phyloP scores from a whole-genome alignment of 2,329 filamentous ascomycete genomes.

The Stachybotrys echinatus region DNA sequence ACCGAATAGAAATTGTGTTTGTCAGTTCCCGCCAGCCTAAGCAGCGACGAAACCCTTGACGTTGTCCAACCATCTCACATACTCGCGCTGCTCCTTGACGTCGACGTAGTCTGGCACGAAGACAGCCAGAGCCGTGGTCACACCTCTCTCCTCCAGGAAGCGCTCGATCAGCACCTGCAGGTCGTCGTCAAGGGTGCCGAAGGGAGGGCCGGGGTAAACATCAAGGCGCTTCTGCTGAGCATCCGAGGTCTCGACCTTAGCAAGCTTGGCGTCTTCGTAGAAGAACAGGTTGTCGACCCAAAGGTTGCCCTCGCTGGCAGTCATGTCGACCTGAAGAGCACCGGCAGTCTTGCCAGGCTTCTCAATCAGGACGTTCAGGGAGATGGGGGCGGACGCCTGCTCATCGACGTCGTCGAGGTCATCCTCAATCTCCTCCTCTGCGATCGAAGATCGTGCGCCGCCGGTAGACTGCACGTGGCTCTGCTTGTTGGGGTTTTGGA shows the following conservation, averaged over 20 bases:
- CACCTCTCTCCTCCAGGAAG: slow-evolving; percentile 90
- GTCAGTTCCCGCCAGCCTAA: slow-evolving; percentile 27
- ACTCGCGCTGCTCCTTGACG: slow-evolving; percentile 98
- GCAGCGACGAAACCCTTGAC: slow-evolving; percentile 82
- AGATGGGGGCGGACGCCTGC: slow-evolving; percentile 67
- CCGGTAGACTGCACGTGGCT: slow-evolving; percentile 45
- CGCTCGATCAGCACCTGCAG: slow-evolving; percentile 87
- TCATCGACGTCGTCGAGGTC: slow-evolving; percentile 48
- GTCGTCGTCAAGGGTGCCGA: slow-evolving; percentile 92
- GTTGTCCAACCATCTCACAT: slow-evolving; percentile 81
- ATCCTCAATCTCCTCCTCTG: slow-evolving; percentile 39
- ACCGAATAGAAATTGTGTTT: not conserved
- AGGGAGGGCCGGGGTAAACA: slow-evolving; percentile 85
- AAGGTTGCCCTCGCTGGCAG: slow-evolving; percentile 80
- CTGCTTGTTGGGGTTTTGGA: slow-evolving; percentile 51
- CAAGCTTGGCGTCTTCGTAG: slow-evolving; percentile 72
- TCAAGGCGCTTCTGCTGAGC: slow-evolving; percentile 70
- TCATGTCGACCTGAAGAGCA: slow-evolving; percentile 79
- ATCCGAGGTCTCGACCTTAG: slow-evolving; percentile 71
- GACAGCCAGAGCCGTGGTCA: slow-evolving; percentile 78
- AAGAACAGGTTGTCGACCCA: slow-evolving; percentile 88
- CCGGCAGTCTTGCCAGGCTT: slow-evolving; percentile 68
- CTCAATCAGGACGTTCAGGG: slow-evolving; percentile 82
- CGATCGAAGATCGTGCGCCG: slow-evolving; percentile 49
- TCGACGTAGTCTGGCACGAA: slow-evolving; percentile 97